Conservation (phyloP, 2,329 filamentous ascomycete species). For the Fusarium scirpi region DNA sequence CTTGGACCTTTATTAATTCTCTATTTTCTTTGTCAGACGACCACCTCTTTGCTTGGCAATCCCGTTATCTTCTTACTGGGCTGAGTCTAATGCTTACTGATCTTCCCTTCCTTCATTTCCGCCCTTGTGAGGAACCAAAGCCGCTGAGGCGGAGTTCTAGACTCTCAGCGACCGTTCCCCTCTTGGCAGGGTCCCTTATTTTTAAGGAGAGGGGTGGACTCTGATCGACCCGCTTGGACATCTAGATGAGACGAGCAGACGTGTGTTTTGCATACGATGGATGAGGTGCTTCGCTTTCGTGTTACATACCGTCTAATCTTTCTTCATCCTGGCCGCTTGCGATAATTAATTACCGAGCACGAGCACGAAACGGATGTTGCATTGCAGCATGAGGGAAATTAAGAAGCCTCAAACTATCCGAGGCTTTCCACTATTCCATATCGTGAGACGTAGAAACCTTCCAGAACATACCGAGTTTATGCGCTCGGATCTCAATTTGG, state of each 20-base stretch:
- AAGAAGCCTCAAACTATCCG: neutral
- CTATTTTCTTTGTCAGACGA: constrained; percentile 34
- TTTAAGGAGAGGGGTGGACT: constrained; percentile 24
- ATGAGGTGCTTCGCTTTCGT: neutral
- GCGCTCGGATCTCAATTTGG: constrained; percentile 24
- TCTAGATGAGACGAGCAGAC: constrained; percentile 2
- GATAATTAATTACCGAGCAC: neutral
- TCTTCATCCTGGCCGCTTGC: neutral
- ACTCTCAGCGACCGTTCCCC: constrained; percentile 15
- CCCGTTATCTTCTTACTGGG: neutral
- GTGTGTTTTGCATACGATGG: constrained; percentile 17
- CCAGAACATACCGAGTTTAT: constrained; percentile 27
- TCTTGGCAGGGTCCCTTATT: constrained; percentile 33
- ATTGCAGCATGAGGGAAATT: constrained; percentile 29
- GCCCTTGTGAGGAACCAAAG: constrained; percentile 10
- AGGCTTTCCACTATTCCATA: neutral
- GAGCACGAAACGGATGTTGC: constrained; percentile 12
- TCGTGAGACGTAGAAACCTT: constrained; percentile 26
- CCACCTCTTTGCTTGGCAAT: constrained; percentile 18
- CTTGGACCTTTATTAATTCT: neutral
- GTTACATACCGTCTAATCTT: neutral
- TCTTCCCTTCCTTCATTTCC: constrained; percentile 11
- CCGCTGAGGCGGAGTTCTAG: constrained; percentile 28
- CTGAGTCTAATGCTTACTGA: constrained; percentile 24
- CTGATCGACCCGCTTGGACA: constrained; percentile 30